Evolutionary conservation across 2,329 filamentous ascomycete species (phyloP), one percentile per base, ranked within the genome.

Genomic region (Colletotrichum trifolii): DNA sequence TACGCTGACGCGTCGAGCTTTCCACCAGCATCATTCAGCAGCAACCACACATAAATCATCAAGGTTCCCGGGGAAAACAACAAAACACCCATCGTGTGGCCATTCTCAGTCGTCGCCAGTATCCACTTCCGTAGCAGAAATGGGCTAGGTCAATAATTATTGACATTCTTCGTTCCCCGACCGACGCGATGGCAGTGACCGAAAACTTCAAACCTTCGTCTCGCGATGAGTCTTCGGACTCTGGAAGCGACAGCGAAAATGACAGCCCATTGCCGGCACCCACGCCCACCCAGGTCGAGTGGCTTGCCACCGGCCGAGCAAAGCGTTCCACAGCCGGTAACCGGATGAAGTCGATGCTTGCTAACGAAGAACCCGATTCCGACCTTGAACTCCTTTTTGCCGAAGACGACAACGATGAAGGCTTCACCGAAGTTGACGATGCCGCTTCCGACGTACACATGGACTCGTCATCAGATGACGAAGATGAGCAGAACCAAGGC

Each of bases 271-370:
- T 57, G 67, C 63, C 75, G 4, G 71, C 77, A 65, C 25, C 25
- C 25, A 25, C 25, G 25, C 25, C 25, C 25, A 25, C 25, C 25
- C 25, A 25, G 25, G 79, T 90, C 56, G 88, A 92, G 81, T 91
- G 89, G 83, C 85, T 95, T 42, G 90, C 90, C 49, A 92, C 90
- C 6, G 88, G 88, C 42, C 90, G 94, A 65, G 83, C 87, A 69
- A 92, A 89, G 76, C 90, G 94, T 68, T 89, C 90, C 11, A 97
- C 92, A 0, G 94, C 94, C 17, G 94, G 94, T 64, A 94, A 93
- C 75, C 89, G 93, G 69, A 91, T 97, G 85, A 89, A 91, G 71
- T 87, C 88, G 54, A 87, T 97, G 74, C 82, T 96, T 49, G 88
- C 91, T 58, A 89, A 90, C 69, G 91, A 93, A 73, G 89, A 89